A percentile compares a stretch with the other conserved stretches of the same genome.
phyloP scores from a whole-genome alignment of 169 alveolate genomes.

The Babesia caballi region DNA sequence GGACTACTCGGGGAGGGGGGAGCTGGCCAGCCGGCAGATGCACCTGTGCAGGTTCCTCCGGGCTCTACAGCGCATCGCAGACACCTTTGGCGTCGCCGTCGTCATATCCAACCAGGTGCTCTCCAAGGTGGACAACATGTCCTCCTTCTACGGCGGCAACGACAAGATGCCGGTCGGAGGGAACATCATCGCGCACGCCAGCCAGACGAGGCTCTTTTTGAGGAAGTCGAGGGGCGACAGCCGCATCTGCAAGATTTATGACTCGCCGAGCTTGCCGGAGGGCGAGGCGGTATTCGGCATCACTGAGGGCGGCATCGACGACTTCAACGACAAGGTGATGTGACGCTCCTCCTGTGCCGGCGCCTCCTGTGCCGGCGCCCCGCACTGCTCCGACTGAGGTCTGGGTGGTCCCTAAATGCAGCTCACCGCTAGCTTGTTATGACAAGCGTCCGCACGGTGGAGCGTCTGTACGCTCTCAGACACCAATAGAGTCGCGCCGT shows the following conservation, averaged over 20 bases:
- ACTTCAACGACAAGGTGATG: conserved; percentile 73
- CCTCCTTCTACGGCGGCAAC: conserved; percentile 77
- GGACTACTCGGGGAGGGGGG: conserved; percentile 98
- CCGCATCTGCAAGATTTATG: conserved; percentile 94
- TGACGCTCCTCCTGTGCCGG: background rate
- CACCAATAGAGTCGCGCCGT: no score
- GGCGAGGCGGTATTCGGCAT: conserved; percentile 94
- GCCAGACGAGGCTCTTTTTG: conserved; percentile 93
- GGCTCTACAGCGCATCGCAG: conserved; percentile 94
- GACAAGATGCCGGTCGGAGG: conserved; percentile 95
- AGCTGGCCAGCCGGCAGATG: conserved; percentile 97
- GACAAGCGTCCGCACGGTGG: no score
- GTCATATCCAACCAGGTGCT: conserved; percentile 95
- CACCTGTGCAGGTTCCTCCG: conserved; percentile 94
- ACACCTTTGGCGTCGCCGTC: conserved; percentile 91
- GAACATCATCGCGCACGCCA: conserved; percentile 98
- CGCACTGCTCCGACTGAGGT: no score
- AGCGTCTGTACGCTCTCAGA: no score
- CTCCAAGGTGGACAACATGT: conserved; percentile 89
- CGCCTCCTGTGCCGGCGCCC: no score
- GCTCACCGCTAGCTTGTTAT: no score
- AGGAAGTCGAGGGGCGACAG: conserved; percentile 90
- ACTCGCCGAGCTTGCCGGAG: conserved; percentile 98
- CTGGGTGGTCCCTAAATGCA: no score
- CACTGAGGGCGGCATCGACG: conserved; percentile 90